Conservation (phyloP, 108 stramenopile genomes). For the Nitzschia sp. region DNA sequence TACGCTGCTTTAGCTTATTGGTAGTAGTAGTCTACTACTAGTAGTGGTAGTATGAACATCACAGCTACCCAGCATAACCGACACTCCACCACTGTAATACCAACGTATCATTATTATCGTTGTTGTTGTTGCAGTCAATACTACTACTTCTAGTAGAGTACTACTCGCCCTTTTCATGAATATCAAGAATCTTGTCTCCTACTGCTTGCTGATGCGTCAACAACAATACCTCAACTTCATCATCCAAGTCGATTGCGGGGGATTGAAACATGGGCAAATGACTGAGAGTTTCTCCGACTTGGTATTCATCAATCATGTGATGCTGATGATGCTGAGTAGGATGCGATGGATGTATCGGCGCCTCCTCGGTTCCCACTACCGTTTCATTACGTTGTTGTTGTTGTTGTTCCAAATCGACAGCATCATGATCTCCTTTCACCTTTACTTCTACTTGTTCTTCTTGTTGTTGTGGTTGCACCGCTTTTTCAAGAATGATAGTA, state of each 20-base stretch:
- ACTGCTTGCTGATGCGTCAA: constrained; percentile 3
- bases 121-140: no score
- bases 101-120: no score
- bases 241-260: constrained; percentile 5
- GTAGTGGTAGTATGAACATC: no score
- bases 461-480: background rate
- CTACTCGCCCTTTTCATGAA: background rate
- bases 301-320: background rate
- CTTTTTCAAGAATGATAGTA: background rate
- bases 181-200: background rate
- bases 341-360: background rate
- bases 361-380: background rate
- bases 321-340: background rate
- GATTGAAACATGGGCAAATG: constrained; percentile 19
- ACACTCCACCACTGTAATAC: no score
- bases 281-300: background rate
- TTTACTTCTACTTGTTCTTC: background rate
- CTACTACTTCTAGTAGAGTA: no score
- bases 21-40: no score
- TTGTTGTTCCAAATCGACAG: background rate
- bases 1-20: no score
- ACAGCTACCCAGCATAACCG: no score
- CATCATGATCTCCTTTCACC: background rate
- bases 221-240: constrained; percentile 1
- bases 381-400: background rate